Percentiles rank a stretch among this genome's conserved stretches.
phyloP scores from a whole-genome alignment of 176 grass and related monocot species.

The Phoenix roebelenii region DNA sequence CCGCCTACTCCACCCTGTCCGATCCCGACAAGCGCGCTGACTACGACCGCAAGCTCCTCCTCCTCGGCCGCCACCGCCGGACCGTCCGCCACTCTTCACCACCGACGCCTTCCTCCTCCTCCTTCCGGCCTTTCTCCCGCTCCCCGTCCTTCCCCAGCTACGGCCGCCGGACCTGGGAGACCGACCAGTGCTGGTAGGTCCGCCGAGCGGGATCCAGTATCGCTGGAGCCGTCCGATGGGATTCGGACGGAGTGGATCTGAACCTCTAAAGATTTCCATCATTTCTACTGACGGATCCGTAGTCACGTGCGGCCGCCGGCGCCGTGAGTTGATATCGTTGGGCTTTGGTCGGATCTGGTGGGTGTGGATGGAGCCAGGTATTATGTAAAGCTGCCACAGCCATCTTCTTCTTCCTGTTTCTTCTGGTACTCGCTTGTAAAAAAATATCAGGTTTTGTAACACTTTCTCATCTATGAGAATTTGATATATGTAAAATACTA shows the following conservation, averaged over 20 bases:
- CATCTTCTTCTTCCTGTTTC: neutral
- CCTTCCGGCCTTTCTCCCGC: constrained; percentile 4
- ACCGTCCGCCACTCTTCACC: neutral
- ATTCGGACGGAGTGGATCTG: neutral
- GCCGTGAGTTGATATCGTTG: too few relatives aligned
- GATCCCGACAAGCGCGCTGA: constrained; percentile 53
- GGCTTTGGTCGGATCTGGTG: too few relatives aligned
- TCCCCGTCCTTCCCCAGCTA: constrained; percentile 33
- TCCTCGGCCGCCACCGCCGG: neutral
- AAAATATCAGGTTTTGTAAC: constrained; percentile 9
- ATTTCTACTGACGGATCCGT: too few relatives aligned
- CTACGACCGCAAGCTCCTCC: constrained; percentile 45
- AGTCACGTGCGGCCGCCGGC: too few relatives aligned
- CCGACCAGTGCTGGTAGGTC: constrained; percentile 60
- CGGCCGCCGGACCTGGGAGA: constrained; percentile 55
- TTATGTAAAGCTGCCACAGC: neutral
- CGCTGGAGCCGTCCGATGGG: neutral
- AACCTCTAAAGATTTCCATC: too few relatives aligned
- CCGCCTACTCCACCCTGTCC: constrained; percentile 57
- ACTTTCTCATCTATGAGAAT: too few relatives aligned
- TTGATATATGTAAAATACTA: too few relatives aligned
- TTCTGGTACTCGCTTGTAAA: neutral
- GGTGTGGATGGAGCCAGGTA: neutral
- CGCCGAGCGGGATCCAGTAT: neutral
- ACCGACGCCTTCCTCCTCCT: neutral